A percentile compares a stretch with the other conserved stretches of the same genome.
These are phyloP conservation scores for Boletus rubroflammeus DNA, from an alignment of 768 basidiomycete species.

Conservation along the genomic window DNA sequence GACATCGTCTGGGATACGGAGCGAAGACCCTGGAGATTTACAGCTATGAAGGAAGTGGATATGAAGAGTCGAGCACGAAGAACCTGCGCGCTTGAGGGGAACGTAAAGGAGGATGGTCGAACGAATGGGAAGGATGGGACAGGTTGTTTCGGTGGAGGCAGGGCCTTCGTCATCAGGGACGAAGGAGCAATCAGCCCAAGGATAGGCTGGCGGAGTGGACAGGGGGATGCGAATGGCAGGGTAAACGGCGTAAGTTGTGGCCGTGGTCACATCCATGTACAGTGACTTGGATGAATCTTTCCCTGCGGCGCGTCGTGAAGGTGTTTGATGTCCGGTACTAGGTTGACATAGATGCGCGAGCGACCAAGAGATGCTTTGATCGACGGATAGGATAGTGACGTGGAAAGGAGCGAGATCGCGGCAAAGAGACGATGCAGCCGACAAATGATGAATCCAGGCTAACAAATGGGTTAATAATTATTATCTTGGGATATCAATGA, in stretches of 20 bases:
- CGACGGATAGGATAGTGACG: conserved; percentile 57
- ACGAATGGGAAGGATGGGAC: conserved; percentile 49
- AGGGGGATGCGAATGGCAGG: conserved; percentile 43
- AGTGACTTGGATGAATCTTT: conserved; percentile 32
- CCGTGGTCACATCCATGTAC: conserved; percentile 34
- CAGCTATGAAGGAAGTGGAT: conserved; percentile 57
- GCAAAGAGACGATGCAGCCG: conserved; percentile 36
- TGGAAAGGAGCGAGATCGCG: conserved; percentile 51
- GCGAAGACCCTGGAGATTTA: conserved; percentile 41
- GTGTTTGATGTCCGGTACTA: conserved; percentile 19
- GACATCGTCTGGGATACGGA: conserved; percentile 30
- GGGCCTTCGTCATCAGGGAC: conserved; percentile 32
- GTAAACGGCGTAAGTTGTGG: conserved; percentile 49
- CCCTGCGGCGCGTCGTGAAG: conserved; percentile 27
- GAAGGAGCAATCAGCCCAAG: conserved; percentile 26
- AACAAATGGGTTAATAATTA: conserved; percentile 7
- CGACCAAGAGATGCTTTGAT: conserved; percentile 57
- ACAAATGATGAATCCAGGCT: conserved; percentile 67
- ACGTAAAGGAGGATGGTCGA: conserved; percentile 56
- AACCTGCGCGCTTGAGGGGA: conserved; percentile 43
- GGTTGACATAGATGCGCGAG: conserved; percentile 39
- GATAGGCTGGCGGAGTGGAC: conserved; percentile 34
- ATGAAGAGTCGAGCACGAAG: conserved; percentile 47
- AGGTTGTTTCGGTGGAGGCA: conserved; percentile 27
- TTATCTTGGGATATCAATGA: background rate